Evolutionary conservation across 805 yeast species (phyloP), one percentile per base, ranked within the genome.

Genomic region (Kodamaea kakaduensis): DNA sequence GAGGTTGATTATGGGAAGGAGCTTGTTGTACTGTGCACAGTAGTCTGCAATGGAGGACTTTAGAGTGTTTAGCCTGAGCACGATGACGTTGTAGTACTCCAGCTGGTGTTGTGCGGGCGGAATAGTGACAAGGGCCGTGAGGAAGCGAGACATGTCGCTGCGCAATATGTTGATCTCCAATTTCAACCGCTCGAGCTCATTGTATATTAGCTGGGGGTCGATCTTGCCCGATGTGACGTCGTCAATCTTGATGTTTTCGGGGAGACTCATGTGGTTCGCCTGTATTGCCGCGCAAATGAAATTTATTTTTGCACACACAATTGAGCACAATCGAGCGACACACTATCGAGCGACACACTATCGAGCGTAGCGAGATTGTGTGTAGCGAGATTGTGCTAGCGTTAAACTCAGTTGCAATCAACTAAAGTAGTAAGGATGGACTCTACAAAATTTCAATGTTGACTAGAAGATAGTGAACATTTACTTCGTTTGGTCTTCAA

Each of bases 1-100:
- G 41, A 71, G 61, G 42, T 73, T 61, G 27, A 75, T 69, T 26
- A 75, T 61, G 3, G 81, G 79, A 2, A 72, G 51, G 12, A 75
- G 52, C 37, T 67, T 56, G 33, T 63, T 69, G 48, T 72, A 75
- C 34, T 68, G 59, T 5, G 46, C 54, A 41, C 69, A 62, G 40
- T 73, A 74, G 3, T 60, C 63, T 19, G 61, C 61, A 28, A 74
- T 68, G 35, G 61, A 57, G 9, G 38, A 45, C 41, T 64, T 67
- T 4, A 74, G 58, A 6, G 56, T 47, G 22, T 62, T 57, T 29
- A 71, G 61, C 20, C 55, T 47, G 32, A 56, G 58, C 3, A 59
- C 51, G 8, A 72, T 66, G 9, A 47, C 52, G 34, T 54, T 59
- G 40, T 64, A 59, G 40, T 61, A 64, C n/a, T 60, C 63, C 33